These are phyloP conservation scores for Martiniozyma abietophila DNA, from an alignment of 805 yeast species.

Conservation along the genomic window DNA sequence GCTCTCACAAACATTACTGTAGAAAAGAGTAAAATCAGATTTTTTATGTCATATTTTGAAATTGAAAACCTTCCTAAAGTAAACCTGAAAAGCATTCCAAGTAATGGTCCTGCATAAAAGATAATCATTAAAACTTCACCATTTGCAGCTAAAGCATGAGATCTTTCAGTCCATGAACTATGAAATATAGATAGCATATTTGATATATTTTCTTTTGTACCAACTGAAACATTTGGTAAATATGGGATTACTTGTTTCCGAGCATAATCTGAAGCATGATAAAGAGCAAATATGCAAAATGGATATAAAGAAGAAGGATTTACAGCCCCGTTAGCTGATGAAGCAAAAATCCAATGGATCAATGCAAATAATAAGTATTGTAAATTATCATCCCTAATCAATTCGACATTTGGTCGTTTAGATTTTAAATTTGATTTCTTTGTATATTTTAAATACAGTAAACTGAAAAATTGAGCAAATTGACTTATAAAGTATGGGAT, in stretches of 20 bases:
- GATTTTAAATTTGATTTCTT: no score
- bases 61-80: constrained; percentile 27
- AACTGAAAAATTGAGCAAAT: constrained; percentile 12
- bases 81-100: constrained; percentile 29
- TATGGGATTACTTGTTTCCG: constrained; percentile 46
- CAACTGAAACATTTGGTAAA: constrained; percentile 28
- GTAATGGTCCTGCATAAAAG: constrained; percentile 30
- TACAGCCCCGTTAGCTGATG: constrained; percentile 13
- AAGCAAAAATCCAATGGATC: constrained; percentile 28
- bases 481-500: constrained; percentile 21
- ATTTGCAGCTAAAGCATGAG: constrained; percentile 35
- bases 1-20: constrained; percentile 50
- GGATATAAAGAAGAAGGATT: constrained; percentile 40
- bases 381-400: constrained; percentile 46
- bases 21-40: constrained; percentile 31
- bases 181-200: no score
- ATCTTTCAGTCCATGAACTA: constrained; percentile 34
- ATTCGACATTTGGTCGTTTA: constrained; percentile 9
- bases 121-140: constrained; percentile 36
- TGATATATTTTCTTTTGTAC: constrained; percentile 20
- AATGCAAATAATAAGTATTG: constrained; percentile 46
- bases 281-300: constrained; percentile 51
- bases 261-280: constrained; percentile 55
- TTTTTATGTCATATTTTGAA: constrained; percentile 21
- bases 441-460: no score